Evolutionary conservation across 768 basidiomycete genomes (phyloP), one percentile per base, ranked within the genome.

Genomic region (Trametes cingulata): DNA sequence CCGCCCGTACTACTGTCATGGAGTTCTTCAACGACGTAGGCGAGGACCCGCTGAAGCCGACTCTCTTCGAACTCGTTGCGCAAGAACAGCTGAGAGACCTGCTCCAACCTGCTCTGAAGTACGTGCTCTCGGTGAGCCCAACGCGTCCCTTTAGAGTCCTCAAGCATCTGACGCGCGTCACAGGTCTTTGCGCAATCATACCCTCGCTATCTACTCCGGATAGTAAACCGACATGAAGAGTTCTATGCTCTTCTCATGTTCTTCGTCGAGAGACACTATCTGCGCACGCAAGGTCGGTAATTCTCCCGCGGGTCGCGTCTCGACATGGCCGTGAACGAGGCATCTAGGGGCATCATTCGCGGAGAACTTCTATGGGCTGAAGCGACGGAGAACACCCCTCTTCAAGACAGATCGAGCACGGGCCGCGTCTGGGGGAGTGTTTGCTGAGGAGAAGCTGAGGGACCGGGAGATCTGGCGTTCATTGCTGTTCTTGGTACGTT

Each of bases 161-260:
- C 24, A 36, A 53, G 35, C n/a, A 17, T 15, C 50, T 57, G 13
- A 57, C 19, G 10, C 45, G 46, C 24, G 46, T 52, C 56, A 1
- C 60, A 97, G 95, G 90, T 96, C 58, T 92, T 98, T 67, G 94
- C 97, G 3, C 95, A 98, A 78, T 81, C 88, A 56, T 90, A 98
- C 71, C 97, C 97, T 6, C 84, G 97, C 55, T 95, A 98, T 73
- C 82, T 98, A 29, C 75, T 99, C 42, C 86, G 88, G 17, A 80
- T 98, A 53, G 92, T 97, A 15, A 98, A 98, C 73, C 79, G 86
- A 33, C 97, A 99, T 78, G 97, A 99, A 72, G 95, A 98, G 72
- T 93, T 97, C 73, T 98, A 97, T 67, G 91, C 95, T 0, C 65
- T 82, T 14, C 79, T 96, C 62, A 92, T 98, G 88, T 76, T 95